Evolutionary conservation across 2,329 filamentous ascomycete genomes (phyloP), one percentile per base, ranked within the genome.

Genomic region (Colletotrichum noveboracense): DNA sequence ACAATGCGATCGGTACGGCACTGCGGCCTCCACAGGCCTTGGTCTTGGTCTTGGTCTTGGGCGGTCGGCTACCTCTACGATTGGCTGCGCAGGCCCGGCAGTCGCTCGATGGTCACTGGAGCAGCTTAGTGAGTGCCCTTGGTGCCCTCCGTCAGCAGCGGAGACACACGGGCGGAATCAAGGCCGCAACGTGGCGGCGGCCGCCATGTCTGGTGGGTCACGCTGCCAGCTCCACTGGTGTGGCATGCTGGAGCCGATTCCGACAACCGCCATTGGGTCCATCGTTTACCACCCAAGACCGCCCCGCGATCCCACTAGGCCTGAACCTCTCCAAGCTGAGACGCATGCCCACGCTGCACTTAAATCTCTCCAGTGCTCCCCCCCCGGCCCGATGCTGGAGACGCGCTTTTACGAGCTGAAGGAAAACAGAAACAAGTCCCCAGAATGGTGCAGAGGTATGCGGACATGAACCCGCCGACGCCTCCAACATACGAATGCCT

Each of bases 171-270:
- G 34, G 34, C 21, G 28, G 62, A 26, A 18, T 67, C 65, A 67
- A 56, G 65, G 43, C 65, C 66, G 66, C 52, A 69, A 60, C 66
- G 66, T 69, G 66, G 66, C 66, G 66, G 66, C 66, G 52, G 66
- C 66, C 66, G 66, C 52, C 66, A 38, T 66, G 24, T 18, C 10
- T n/a, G 24, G 64, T 52, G 38, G 62, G 66, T 21, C 58, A 21
- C 13, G 30, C 28, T n/a, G 36, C 16, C 58, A 32, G 7, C 18
- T 18, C 28, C 58, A 61, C 18, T n/a, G 38, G 9, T n/a, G 18
- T n/a, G 28, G 16, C 58, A 61, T 32, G 26, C 58, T 61, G 30
- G 58, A 61, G 58, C 58, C 58, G 30, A 34, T 61, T 61, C 58
- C 28, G 30, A 21, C 28, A 18, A 43, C 13, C 34, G 36, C 36